Percentiles rank a stretch among this genome's conserved stretches.
phyloP scores from a whole-genome alignment of 179 eudicot genomes.

The Amaranthus tricolor region DNA sequence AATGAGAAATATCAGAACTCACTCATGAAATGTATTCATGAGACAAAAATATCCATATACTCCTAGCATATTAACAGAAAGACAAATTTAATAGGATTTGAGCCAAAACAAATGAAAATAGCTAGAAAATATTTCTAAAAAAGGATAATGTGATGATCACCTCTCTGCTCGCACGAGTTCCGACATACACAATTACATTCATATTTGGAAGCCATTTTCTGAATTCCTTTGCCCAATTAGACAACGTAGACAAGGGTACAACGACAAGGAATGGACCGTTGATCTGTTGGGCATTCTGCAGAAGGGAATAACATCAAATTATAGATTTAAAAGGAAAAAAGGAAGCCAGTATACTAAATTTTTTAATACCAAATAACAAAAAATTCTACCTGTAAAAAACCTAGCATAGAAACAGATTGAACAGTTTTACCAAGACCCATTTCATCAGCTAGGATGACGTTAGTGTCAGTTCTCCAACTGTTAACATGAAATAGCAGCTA shows the following conservation, averaged over 20 bases:
- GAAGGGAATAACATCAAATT: slow-evolving; percentile 18
- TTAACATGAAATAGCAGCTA: slow-evolving; percentile 24
- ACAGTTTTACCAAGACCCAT: slow-evolving; percentile 99
- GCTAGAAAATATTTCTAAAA: not conserved
- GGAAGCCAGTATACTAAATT: not conserved
- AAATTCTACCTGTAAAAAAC: slow-evolving; percentile 77
- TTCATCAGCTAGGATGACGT: slow-evolving; percentile 99
- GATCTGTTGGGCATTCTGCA: slow-evolving; percentile 93
- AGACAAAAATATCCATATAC: not conserved
- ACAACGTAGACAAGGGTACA: slow-evolving; percentile 91
- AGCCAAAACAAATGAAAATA: not conserved
- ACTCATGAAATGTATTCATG: not conserved
- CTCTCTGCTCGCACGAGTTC: slow-evolving; percentile 99
- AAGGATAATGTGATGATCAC: slow-evolving; percentile 20
- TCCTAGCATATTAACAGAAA: too few species aligned
- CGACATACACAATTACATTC: slow-evolving; percentile 95
- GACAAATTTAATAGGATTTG: not conserved
- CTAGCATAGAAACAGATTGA: slow-evolving; percentile 99
- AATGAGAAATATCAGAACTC: slow-evolving; percentile 1
- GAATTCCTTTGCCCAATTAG: slow-evolving; percentile 99
- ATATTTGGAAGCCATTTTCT: slow-evolving; percentile 93
- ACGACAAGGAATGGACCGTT: slow-evolving; percentile 97
- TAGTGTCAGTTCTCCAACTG: slow-evolving; percentile 99
- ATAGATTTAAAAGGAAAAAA: slow-evolving; percentile 4
- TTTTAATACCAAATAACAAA: not conserved